Evolutionary conservation across 2,329 filamentous ascomycete species (phyloP).

Genomic region (Trichoderma sp.): DNA sequence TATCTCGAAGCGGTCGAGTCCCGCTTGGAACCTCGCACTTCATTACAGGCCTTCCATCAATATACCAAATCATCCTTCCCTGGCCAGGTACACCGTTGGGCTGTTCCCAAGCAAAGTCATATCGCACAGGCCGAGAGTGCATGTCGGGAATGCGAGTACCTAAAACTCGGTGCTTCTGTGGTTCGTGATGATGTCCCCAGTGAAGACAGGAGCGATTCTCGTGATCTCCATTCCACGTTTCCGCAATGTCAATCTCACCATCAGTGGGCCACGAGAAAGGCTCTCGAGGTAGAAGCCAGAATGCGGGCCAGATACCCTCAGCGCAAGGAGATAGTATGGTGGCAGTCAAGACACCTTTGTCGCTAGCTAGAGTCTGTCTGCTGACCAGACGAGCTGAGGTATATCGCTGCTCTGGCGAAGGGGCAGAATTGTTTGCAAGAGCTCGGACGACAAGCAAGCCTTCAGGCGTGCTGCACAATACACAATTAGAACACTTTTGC

Average conservation of each 20-base stretch:
- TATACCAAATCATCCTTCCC: constrained; percentile 61
- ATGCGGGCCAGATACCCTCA: constrained; percentile 63
- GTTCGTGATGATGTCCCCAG: constrained; percentile 61
- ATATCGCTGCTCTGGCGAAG: constrained; percentile 48
- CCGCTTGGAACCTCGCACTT: constrained; percentile 56
- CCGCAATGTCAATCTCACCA: constrained; percentile 64
- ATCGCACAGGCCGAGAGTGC: constrained; percentile 51
- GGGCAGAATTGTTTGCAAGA: constrained; percentile 44
- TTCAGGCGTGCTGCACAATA: constrained; percentile 46
- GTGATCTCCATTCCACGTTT: constrained; percentile 63
- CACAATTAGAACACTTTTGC: background rate
- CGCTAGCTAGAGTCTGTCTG: constrained; percentile 53
- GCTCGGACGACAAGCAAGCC: constrained; percentile 58
- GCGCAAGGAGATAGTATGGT: constrained; percentile 58
- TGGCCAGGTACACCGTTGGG: constrained; percentile 48
- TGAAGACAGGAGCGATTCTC: constrained; percentile 62
- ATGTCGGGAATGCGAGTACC: constrained; percentile 56
- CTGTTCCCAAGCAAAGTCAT: constrained; percentile 61
- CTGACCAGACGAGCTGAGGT: constrained; percentile 61
- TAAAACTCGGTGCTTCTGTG: constrained; percentile 59
- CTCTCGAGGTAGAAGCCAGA: constrained; percentile 62
- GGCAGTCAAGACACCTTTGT: constrained; percentile 57
- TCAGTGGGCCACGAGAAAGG: constrained; percentile 63
- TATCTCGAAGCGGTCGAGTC: constrained; percentile 59
- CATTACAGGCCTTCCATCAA: constrained; percentile 62